Conservation (phyloP, 2,329 filamentous ascomycete species). For the Mariannaea sp. region DNA sequence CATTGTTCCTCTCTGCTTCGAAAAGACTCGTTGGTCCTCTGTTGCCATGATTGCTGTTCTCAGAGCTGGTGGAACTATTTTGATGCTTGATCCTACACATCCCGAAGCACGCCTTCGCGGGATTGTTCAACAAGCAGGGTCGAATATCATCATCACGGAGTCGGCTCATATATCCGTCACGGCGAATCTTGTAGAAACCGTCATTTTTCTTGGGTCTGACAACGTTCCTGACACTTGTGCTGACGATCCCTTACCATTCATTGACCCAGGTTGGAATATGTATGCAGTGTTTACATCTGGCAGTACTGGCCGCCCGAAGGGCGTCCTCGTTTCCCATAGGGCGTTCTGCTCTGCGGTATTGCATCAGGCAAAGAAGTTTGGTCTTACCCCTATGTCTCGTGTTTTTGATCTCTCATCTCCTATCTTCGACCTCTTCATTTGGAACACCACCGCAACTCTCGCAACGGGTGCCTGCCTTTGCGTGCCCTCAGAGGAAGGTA, state of each 20-base stretch:
- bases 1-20: slow-evolving; percentile 11
- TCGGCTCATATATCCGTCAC: not conserved
- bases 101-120: slow-evolving; percentile 2
- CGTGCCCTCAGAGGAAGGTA: slow-evolving; percentile 29
- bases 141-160: not conserved
- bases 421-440: slow-evolving; percentile 27
- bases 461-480: slow-evolving; percentile 25
- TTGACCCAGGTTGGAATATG: slow-evolving; percentile 11
- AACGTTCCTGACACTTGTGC: not conserved
- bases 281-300: slow-evolving; percentile 31
- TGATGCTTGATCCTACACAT: slow-evolving; percentile 7
- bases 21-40: slow-evolving; percentile 22
- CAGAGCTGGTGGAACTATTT: slow-evolving; percentile 12
- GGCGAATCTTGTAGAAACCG: not conserved
- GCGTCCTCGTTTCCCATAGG: slow-evolving; percentile 12
- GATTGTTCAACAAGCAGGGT: not conserved
- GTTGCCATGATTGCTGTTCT: slow-evolving; percentile 14
- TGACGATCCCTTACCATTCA: not conserved
- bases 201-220: not conserved
- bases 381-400: slow-evolving; percentile 5
- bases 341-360: slow-evolving; percentile 5
- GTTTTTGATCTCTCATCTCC: slow-evolving; percentile 25
- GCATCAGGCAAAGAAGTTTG: not conserved
- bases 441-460: slow-evolving; percentile 22
- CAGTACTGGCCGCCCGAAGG: slow-evolving; percentile 30